Conservation (phyloP, 192 early-diverging fungal species). For the Coemansia sp. region DNA sequence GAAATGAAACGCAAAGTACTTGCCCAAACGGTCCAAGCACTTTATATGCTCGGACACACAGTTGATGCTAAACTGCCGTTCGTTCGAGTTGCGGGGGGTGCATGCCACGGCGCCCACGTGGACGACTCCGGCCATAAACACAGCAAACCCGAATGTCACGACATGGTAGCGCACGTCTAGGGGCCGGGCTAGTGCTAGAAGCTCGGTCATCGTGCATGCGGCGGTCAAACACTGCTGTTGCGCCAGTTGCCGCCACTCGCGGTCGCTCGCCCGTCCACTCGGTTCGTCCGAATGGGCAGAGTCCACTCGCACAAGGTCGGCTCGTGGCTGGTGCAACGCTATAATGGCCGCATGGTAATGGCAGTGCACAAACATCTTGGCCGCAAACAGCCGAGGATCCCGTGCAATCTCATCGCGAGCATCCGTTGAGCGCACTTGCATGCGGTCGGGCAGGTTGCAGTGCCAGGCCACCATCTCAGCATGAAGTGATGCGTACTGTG, state of each 20-base stretch:
- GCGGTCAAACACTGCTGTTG: constrained; percentile 53
- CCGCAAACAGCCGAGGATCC: constrained; percentile 37
- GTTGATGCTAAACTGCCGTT: constrained; percentile 53
- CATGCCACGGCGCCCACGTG: constrained; percentile 48
- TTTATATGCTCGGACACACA: constrained; percentile 49
- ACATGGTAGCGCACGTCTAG: constrained; percentile 52
- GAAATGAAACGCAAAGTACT: constrained; percentile 52
- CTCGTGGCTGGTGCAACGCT: constrained; percentile 51
- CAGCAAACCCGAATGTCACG: constrained; percentile 49
- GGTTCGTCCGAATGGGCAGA: not conserved
- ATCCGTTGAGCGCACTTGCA: constrained; percentile 26
- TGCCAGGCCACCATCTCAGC: constrained; percentile 52
- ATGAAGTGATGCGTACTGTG: constrained; percentile 44
- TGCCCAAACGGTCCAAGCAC: constrained; percentile 43
- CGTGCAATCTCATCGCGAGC: constrained; percentile 31
- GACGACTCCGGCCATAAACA: constrained; percentile 54
- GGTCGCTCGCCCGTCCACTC: not conserved
- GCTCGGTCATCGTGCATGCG: constrained; percentile 52
- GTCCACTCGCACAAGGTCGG: constrained; percentile 47
- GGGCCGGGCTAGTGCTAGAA: constrained; percentile 23
- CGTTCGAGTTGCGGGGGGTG: constrained; percentile 35
- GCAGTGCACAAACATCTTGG: constrained; percentile 54
- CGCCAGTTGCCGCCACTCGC: constrained; percentile 47
- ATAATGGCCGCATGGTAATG: constrained; percentile 52
- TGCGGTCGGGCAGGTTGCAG: constrained; percentile 38